Conservation (phyloP, 306 rosid genomes). For the Lupinus albus region DNA sequence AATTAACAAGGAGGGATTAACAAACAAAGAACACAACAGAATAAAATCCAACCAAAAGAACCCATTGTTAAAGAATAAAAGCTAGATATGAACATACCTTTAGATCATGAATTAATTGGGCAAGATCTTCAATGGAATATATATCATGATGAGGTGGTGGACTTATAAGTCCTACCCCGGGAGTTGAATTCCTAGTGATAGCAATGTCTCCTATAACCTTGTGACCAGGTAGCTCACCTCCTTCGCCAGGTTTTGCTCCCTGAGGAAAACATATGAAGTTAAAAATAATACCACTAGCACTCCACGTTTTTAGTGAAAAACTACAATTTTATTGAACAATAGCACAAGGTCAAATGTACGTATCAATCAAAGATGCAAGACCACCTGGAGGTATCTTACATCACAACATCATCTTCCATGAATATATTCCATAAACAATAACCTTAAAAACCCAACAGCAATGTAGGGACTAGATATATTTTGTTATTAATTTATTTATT, state of each 20-base stretch:
- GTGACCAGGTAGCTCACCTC: conserved; percentile 99
- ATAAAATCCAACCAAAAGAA: conserved; percentile 3
- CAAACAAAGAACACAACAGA: not conserved
- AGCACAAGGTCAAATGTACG: conserved; percentile 55
- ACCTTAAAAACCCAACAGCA: conserved; percentile 46
- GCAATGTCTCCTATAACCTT: conserved; percentile 97
- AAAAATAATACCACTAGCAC: conserved; percentile 34
- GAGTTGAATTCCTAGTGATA: conserved; percentile 88
- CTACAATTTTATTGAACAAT: conserved; percentile 37
- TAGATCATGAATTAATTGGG: conserved; percentile 91
- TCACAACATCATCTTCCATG: conserved; percentile 51
- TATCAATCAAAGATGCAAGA: conserved; percentile 55
- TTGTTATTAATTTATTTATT: not conserved
- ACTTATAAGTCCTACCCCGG: conserved; percentile 98
- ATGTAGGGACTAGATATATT: conserved; percentile 31
- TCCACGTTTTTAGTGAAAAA: conserved; percentile 30
- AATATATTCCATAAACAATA: conserved; percentile 46
- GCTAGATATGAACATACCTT: conserved; percentile 58
- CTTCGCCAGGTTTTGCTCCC: conserved; percentile 99
- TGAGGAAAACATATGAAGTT: conserved; percentile 46
- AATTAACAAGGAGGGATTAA: conserved; percentile 18
- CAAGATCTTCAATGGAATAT: conserved; percentile 97
- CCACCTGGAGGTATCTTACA: conserved; percentile 66
- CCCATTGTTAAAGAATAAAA: not conserved
- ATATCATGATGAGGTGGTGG: conserved; percentile 99